These are phyloP conservation scores for Pichia sp. DNA, from an alignment of 1,139 yeast genomes.

Conservation along the genomic window DNA sequence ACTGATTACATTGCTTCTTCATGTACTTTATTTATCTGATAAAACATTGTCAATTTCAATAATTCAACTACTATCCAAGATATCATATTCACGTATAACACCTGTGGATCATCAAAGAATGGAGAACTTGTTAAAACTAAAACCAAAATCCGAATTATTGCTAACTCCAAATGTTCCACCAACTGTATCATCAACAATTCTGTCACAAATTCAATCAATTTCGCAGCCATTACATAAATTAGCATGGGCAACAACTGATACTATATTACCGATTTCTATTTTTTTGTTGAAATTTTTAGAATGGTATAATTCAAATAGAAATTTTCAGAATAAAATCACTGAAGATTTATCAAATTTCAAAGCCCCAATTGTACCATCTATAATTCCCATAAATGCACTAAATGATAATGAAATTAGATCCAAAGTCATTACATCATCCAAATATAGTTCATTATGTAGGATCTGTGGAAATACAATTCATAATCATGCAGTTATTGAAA, in stretches of 20 bases:
- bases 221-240: conserved; percentile 44
- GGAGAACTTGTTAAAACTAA: conserved; percentile 26
- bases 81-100: conserved; percentile 65
- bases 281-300: conserved; percentile 81
- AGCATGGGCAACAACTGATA: conserved; percentile 33
- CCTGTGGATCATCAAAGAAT: conserved; percentile 54
- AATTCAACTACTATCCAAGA: conserved; percentile 54
- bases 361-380: conserved; percentile 38
- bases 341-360: not conserved
- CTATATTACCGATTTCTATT: conserved; percentile 76
- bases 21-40: conserved; percentile 65
- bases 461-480: conserved; percentile 60
- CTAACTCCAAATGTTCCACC: conserved; percentile 6
- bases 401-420: conserved; percentile 10
- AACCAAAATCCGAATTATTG: not conserved
- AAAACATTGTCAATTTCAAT: conserved; percentile 57
- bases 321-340: not conserved
- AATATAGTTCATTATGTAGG: conserved; percentile 43
- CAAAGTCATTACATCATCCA: conserved; percentile 12
- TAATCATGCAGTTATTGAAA: conserved; percentile 84
- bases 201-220: conserved; percentile 35
- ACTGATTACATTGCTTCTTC: conserved; percentile 50
- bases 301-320: conserved; percentile 67
- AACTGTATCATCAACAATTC: conserved; percentile 26
- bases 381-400: conserved; percentile 38